Conservation (phyloP, 1,284 basidiomycete genomes). For the Somion occarium region DNA sequence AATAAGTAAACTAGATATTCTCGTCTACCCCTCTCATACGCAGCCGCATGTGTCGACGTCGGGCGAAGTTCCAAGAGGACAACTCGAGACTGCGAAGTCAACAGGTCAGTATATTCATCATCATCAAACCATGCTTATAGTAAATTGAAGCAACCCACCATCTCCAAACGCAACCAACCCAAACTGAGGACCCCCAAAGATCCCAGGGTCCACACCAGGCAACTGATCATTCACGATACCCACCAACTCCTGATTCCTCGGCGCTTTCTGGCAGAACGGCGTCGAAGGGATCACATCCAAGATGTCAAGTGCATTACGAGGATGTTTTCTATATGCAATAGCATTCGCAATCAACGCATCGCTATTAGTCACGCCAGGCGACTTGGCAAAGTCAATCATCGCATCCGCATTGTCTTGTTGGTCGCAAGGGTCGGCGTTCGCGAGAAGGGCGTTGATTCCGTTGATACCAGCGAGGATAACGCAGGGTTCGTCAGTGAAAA, state of each 20-base stretch:
- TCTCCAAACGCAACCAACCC: constrained; percentile 26
- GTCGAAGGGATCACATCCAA: constrained; percentile 36
- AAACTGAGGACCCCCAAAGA: constrained; percentile 22
- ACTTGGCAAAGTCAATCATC: constrained; percentile 46
- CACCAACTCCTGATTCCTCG: constrained; percentile 41
- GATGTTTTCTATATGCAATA: constrained; percentile 34
- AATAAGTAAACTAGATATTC: too few species aligned
- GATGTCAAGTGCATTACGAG: constrained; percentile 37
- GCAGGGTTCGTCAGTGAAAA: constrained; percentile 35
- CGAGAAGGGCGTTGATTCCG: constrained; percentile 38
- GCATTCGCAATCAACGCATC: constrained; percentile 37
- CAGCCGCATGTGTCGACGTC: constrained; percentile 22
- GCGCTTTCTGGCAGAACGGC: constrained; percentile 46
- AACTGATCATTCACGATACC: constrained; percentile 46
- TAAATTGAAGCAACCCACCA: constrained; percentile 15
- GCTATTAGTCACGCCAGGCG: constrained; percentile 33
- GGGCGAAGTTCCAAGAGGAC: constrained; percentile 23
- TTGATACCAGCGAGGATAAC: constrained; percentile 34
- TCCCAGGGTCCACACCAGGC: constrained; percentile 29
- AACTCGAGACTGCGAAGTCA: constrained; percentile 19
- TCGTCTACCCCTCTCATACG: neutral
- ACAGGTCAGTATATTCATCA: neutral
- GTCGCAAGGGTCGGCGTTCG: constrained; percentile 39
- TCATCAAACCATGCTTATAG: neutral
- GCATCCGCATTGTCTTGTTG: constrained; percentile 43